Base-by-base conservation (phyloP, 768 basidiomycete species). In the Lactifluus rugatus region DNA sequence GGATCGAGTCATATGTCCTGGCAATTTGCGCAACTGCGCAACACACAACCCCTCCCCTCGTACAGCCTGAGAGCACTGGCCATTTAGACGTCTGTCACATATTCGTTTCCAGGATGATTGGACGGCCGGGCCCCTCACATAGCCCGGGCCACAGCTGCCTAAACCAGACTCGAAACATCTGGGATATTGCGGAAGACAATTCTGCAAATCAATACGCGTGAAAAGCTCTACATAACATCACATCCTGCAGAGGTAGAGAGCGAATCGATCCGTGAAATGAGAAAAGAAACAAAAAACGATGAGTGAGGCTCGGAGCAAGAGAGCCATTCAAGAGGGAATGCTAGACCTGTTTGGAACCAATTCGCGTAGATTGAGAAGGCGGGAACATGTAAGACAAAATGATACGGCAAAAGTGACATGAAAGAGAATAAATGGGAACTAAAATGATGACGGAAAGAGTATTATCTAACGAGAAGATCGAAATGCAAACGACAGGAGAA, bases 401-500 rank as follows among this genome's bases (percentile, higher is more conserved):
- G n/a, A n/a, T n/a, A 31, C n/a, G 16, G n/a, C n/a, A n/a, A n/a
- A 26, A 21, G 21, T 36, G 41, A 44, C 28, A 37, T 10, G 3
- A 34, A 25, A 34, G n/a, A 5, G 25, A 41, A 57, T 28, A 28
- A n/a, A 36, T 25, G 42, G 31, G 19, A 55, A 5, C 26, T 16
- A 28, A 32, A 54, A n/a, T 13, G 47, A 8, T 51, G 48, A 25
- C 39, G 52, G 46, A 54, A 60, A n/a, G 39, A 31, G 7, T 37
- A 32, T n/a, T n/a, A n/a, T 23, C 10, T 52, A 44, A 50, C 2
- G 19, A 54, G 48, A 55, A 60, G 25, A 16, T 41, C 56, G 59
- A 56, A 55, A 54, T 54, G 59, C 56, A 60, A 60, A 60, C 50
- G 14, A 48, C 56, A 60, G 26, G 28, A 32, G 25, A 45, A 45